Base-by-base conservation (phyloP, 257 asterid species). In the Knoxia roxburghii region DNA sequence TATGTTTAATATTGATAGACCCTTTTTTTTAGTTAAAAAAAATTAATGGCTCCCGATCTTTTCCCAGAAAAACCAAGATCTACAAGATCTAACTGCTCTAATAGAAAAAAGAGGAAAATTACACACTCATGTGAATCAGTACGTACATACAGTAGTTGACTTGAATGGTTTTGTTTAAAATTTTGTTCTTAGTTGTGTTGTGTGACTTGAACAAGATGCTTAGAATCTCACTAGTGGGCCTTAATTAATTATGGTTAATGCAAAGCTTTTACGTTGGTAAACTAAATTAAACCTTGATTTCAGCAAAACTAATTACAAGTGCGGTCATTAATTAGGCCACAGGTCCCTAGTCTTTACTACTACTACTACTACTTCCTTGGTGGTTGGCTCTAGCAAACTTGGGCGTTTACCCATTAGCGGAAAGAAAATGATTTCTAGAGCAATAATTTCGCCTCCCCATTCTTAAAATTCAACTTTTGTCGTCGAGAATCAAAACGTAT, bases 81-180 rank as follows among this genome's bases (percentile, higher is more conserved):
- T 40, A 23, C 43, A 20, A 71, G 69, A 71, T 66, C 56, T 65
- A 49, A 72, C 63, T 46, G 45, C 72, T 39, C 33, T 23, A 0
- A 32, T 58, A 33, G 21, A 57, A 32, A 51, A 45, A 64, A 20
- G 24, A 48, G 48, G 39, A 14, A 30, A 33, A 37, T 4, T 32
- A 49, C 10, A 37, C n/a, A n/a, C n/a, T 41, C 74, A 23, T 51
- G 68, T 27, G 57, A 53, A 35, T 39, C 64, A 52, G 65, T 26
- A 5, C 46, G n/a, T n/a, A n/a, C n/a, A n/a, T n/a, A n/a, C n/a
- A 11, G 5, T 43, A 13, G 45, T 43, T 43, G 49, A 43, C 49
- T 43, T 43, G 18, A 43, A 11, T 43, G 2, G 41, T 30, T 57
- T 32, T 14, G 63, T 57, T 43, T n/a, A n/a, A n/a, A n/a, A n/a